These are phyloP conservation scores for Orbilia oligospora DNA, from an alignment of 2,329 filamentous ascomycete species.

Conservation along the genomic window DNA sequence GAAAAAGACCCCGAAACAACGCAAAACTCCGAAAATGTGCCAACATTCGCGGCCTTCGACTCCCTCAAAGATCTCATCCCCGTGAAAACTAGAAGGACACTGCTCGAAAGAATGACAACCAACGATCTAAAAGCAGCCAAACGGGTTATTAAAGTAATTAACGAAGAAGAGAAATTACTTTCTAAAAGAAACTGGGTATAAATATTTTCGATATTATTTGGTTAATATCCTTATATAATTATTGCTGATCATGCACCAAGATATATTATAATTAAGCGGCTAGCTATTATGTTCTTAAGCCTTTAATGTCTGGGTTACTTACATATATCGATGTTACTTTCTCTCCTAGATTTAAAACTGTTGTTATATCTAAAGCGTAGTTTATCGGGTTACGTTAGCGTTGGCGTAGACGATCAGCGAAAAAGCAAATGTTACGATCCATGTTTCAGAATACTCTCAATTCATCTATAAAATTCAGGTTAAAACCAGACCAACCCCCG, in stretches of 20 bases:
- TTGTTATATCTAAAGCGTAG: no score
- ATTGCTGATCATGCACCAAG: not conserved
- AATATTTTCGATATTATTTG: not conserved
- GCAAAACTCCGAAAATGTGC: not conserved
- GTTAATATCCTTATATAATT: not conserved
- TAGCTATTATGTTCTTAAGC: no score
- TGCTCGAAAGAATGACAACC: not conserved
- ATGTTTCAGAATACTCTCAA: no score
- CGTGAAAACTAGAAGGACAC: not conserved
- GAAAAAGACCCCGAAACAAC: not conserved
- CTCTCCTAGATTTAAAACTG: no score
- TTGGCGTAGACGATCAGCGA: no score
- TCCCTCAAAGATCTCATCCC: not conserved
- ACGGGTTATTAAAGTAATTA: not conserved
- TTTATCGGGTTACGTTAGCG: no score
- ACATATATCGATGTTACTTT: no score
- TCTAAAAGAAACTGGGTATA: not conserved
- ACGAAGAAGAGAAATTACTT: not conserved
- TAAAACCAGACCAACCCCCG: no score
- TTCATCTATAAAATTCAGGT: no score
- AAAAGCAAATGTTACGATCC: no score
- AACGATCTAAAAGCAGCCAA: not conserved
- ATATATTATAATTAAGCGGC: not conserved
- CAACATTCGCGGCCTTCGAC: not conserved
- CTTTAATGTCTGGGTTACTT: no score